phyloP scores from a whole-genome alignment of 164 flowering plant species.

The Magnolia changhungtana region DNA sequence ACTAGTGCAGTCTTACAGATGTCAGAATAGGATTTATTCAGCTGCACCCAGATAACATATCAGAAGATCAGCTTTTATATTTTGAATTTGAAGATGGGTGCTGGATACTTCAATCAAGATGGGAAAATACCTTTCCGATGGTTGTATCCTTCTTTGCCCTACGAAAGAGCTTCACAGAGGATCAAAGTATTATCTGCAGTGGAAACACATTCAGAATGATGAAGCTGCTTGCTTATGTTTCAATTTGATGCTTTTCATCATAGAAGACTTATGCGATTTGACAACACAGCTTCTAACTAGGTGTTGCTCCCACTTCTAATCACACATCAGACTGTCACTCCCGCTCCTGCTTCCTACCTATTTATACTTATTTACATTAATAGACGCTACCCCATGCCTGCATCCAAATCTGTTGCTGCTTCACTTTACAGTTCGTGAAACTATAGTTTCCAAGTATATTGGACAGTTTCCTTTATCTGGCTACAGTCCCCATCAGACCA shows the following conservation, averaged over 20 bases:
- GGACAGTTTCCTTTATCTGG: too few relatives aligned
- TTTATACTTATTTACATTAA: too few relatives aligned
- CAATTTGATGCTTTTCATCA: neutral
- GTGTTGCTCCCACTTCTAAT: too few relatives aligned
- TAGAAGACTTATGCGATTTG: neutral
- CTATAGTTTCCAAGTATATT: too few relatives aligned
- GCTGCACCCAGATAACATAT: slow-evolving; percentile 36
- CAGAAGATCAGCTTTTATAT: neutral
- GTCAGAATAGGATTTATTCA: slow-evolving; percentile 66
- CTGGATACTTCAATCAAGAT: neutral
- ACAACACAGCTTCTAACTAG: too few relatives aligned
- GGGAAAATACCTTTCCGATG: slow-evolving; percentile 56
- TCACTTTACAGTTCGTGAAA: too few relatives aligned
- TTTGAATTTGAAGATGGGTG: neutral
- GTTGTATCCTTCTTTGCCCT: slow-evolving; percentile 69
- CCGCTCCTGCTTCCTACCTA: too few relatives aligned
- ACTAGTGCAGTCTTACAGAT: slow-evolving; percentile 60
- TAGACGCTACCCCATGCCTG: too few relatives aligned
- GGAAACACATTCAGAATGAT: slow-evolving; percentile 1
- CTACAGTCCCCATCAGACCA: too few relatives aligned
- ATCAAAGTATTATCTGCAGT: slow-evolving; percentile 76
- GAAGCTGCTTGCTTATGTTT: neutral
- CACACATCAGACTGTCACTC: too few relatives aligned
- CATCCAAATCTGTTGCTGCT: too few relatives aligned
- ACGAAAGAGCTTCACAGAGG: slow-evolving; percentile 69